phyloP scores from a whole-genome alignment of 140 eudicot species.

The Oenanthe javanica region DNA sequence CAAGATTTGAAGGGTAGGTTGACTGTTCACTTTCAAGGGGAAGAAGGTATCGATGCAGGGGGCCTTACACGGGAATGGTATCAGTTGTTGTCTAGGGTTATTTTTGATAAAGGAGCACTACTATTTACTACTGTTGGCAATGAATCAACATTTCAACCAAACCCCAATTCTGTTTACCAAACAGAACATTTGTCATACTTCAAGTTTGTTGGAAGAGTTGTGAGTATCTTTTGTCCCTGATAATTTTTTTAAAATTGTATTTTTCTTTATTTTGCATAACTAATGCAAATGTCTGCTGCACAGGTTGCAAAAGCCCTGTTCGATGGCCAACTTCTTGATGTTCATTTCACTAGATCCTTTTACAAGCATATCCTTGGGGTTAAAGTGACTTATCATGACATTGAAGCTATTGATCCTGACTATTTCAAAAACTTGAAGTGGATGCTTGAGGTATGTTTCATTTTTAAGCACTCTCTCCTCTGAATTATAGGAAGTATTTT shows the following conservation, averaged over 20 bases:
- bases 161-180: conserved; percentile 96
- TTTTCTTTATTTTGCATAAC: not conserved
- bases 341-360: conserved; percentile 94
- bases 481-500: not conserved
- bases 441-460: conserved; percentile 83
- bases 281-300: conserved; percentile 1
- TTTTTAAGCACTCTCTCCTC: not conserved
- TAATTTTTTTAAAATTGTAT: not conserved
- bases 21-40: conserved; percentile 97
- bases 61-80: conserved; percentile 99
- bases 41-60: conserved; percentile 99
- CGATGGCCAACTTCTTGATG: conserved; percentile 97
- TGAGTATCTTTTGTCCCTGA: conserved; percentile 32
- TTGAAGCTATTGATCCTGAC: conserved; percentile 96
- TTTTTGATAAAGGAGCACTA: conserved; percentile 92
- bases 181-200: conserved; percentile 98
- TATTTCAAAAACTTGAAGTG: conserved; percentile 94
- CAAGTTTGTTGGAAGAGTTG: conserved; percentile 97
- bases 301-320: conserved; percentile 96
- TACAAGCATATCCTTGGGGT: conserved; percentile 97
- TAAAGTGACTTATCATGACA: conserved; percentile 98
- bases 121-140: conserved; percentile 95
- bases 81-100: conserved; percentile 84
- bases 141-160: conserved; percentile 93
- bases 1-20: conserved; percentile 88